Conservation (phyloP, 2,329 filamentous ascomycete genomes). For the Pseudogymnoascus sp. region DNA sequence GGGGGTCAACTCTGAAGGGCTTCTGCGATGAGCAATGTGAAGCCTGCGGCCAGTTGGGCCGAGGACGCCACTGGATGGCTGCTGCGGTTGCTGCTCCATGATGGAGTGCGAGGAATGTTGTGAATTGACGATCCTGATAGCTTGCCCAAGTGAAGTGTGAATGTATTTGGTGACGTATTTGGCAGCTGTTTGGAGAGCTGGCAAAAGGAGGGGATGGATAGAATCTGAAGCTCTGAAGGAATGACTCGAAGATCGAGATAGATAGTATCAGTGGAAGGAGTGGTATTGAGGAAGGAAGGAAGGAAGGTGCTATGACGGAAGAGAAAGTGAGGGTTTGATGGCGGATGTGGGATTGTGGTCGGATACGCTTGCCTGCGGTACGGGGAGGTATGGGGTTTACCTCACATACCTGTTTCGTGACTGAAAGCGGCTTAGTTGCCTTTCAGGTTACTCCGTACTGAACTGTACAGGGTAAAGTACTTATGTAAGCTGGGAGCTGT, state of each 20-base stretch:
- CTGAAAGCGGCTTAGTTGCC: neutral
- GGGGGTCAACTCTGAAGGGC: slow-evolving; percentile 93
- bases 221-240: slow-evolving; percentile 10
- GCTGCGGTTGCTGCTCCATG: slow-evolving; percentile 57
- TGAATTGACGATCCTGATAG: slow-evolving; percentile 7
- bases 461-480: neutral
- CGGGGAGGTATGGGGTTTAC: slow-evolving; percentile 8
- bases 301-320: slow-evolving; percentile 34
- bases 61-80: slow-evolving; percentile 47
- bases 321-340: slow-evolving; percentile 12
- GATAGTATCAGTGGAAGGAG: slow-evolving; percentile 23
- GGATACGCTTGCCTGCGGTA: slow-evolving; percentile 6
- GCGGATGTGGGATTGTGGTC: slow-evolving; percentile 5
- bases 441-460: neutral
- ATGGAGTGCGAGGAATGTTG: slow-evolving; percentile 11
- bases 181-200: slow-evolving; percentile 6
- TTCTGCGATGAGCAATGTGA: slow-evolving; percentile 94
- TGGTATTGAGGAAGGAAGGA: slow-evolving; percentile 30
- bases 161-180: slow-evolving; percentile 9
- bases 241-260: slow-evolving; percentile 16
- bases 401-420: slow-evolving; percentile 7
- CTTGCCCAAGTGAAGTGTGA: neutral
- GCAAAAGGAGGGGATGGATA: slow-evolving; percentile 25
- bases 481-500: neutral
- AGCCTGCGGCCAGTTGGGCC: slow-evolving; percentile 81